Evolutionary conservation across 2,329 filamentous ascomycete species (phyloP), one percentile per base, ranked within the genome.

Genomic region (Colletotrichum lini): DNA sequence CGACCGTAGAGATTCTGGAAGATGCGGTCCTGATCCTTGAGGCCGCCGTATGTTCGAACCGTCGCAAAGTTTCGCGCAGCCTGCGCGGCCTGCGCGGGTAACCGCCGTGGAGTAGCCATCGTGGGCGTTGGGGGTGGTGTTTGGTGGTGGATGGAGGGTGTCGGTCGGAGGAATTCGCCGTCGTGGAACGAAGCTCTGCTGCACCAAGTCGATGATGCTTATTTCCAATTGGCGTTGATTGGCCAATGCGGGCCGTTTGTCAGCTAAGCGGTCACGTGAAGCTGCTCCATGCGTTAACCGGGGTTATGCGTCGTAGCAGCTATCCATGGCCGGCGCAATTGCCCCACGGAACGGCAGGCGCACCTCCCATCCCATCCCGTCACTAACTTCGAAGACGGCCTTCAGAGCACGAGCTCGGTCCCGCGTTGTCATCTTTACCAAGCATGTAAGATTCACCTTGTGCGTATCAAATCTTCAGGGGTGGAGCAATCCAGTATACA

Each of bases 1-100:
- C 96, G 94, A 79, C 94, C 92, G 86, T 99, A 99, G 71, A 99
- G 89, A 86, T 99, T 99, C 87, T 97, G 95, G 86, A 99, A 99
- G 84, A 99, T 99, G 79, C 96, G 92, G 86, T 99, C 96, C 86
- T 98, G 95, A 82, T 99, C 96, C 85, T 91, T 93, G 77, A 99
- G 89, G 70, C 94, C 95, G 78, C 96, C 95, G 83, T 97, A 93
- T 75, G 89, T 88, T 76, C 89, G 91, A 76, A 95, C 93, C 73
- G 93, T 94, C 79, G 94, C 94, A 84, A 98, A 93, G 70, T 70
- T 70, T 67, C 73, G 73, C 53, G 72, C 72, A 38, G 70, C 70
- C 63, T 73, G 70, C 65, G 70, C 70, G 65, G 72, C 72, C 50
- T 72, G 70, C 71, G 72, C 71, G 56, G 73, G 73, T 56, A 82